These are phyloP conservation scores for Xylariaceae sp. DNA, from an alignment of 2,329 filamentous ascomycete species.

Conservation along the genomic window DNA sequence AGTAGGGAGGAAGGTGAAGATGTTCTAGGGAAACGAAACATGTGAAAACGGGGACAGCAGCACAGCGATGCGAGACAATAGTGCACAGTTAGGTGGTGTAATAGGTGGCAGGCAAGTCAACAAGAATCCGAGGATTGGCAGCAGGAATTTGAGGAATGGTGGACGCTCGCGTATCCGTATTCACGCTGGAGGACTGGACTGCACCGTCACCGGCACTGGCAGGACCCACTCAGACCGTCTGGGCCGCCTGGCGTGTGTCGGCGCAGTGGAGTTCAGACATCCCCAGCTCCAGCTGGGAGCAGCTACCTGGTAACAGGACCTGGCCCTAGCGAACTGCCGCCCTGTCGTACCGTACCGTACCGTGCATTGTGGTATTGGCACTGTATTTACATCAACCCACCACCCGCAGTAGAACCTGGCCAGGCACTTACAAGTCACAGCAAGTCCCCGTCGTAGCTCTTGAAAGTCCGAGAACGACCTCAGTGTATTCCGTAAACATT, in stretches of 20 bases:
- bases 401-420: not conserved
- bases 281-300: too few species aligned
- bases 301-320: too few species aligned
- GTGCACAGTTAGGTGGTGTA: not conserved
- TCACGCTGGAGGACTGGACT: not conserved
- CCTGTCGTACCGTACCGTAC: not conserved
- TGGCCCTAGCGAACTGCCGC: not conserved
- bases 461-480: too few species aligned
- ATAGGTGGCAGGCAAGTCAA: too few species aligned
- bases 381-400: not conserved
- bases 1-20: not conserved
- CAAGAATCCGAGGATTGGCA: not conserved
- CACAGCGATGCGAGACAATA: not conserved
- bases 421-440: too few species aligned
- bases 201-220: not conserved
- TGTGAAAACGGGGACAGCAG: not conserved
- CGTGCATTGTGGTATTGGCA: not conserved
- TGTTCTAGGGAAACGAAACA: not conserved
- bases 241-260: not conserved
- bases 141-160: not conserved
- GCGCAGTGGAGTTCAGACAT: not conserved
- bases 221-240: not conserved
- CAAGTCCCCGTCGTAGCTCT: too few species aligned
- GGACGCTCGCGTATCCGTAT: slow-evolving; percentile 1
- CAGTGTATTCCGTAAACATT: too few species aligned